Conservation (phyloP, 2,329 filamentous ascomycete genomes). For the Gremmenia infestans region DNA sequence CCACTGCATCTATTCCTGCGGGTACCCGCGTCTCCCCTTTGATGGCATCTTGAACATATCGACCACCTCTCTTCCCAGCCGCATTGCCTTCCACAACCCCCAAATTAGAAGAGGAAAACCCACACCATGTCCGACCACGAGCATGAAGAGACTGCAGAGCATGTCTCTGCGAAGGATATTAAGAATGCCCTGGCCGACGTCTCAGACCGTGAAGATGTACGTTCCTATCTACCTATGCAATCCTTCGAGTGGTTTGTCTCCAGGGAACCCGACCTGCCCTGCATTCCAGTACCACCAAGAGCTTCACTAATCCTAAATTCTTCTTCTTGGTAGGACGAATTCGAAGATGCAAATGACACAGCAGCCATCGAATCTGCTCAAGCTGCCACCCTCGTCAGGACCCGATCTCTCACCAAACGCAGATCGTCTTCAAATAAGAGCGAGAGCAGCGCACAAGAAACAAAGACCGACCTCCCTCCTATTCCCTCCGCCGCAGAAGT, state of each 20-base stretch:
- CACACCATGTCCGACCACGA: constrained; percentile 18
- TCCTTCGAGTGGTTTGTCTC: background rate
- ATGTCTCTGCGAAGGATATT: constrained; percentile 4
- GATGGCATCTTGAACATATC: constrained; percentile 16
- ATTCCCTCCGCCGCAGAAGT: constrained; percentile 17
- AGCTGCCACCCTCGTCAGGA: constrained; percentile 20
- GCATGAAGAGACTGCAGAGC: background rate
- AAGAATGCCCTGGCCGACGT: constrained; percentile 18
- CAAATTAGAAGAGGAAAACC: background rate
- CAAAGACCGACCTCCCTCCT: constrained; percentile 23
- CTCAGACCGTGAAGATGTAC: constrained; percentile 24
- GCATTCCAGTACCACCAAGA: constrained; percentile 4
- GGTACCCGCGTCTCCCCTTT: background rate
- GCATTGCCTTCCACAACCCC: background rate
- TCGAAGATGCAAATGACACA: constrained; percentile 74
- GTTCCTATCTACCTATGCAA: background rate
- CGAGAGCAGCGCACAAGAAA: constrained; percentile 25
- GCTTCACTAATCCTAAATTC: constrained; percentile 8
- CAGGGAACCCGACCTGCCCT: background rate
- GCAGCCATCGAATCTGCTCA: constrained; percentile 18
- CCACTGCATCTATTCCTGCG: background rate
- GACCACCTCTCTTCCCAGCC: background rate
- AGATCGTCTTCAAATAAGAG: constrained; percentile 32
- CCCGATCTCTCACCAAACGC: constrained; percentile 36
- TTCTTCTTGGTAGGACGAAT: constrained; percentile 54